A percentile compares a stretch with the other conserved stretches of the same genome.
Conservation (phyloP, 75 land plant species). For the Pinus tabuliformis region DNA sequence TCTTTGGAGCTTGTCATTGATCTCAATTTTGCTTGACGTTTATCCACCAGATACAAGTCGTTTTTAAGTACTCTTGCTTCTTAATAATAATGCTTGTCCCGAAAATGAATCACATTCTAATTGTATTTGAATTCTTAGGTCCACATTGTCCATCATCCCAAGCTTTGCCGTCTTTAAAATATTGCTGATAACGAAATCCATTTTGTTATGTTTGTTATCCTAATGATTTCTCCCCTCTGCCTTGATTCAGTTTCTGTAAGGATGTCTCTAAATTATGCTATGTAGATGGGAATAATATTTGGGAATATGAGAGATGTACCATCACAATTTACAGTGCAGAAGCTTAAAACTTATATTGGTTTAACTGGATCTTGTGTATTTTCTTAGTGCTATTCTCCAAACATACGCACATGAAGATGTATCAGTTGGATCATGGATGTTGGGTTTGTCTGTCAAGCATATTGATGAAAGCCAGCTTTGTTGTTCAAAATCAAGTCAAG, state of each 20-base stretch:
- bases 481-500: constrained; percentile 68
- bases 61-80: neutral
- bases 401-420: constrained; percentile 97
- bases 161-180: neutral
- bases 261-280: neutral
- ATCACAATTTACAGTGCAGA: neutral
- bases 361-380: neutral
- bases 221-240: neutral
- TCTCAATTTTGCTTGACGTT: neutral
- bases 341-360: neutral
- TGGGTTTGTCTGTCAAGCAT: constrained; percentile 83
- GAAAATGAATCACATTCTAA: neutral
- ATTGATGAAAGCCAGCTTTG: constrained; percentile 76
- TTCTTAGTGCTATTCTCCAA: constrained; percentile 59
- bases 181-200: neutral
- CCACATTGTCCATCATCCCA: neutral
- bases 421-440: constrained; percentile 89
- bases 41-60: neutral
- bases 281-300: neutral
- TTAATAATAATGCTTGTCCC: neutral
- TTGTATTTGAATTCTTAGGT: neutral
- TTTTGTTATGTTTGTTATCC: neutral
- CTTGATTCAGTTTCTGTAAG: neutral
- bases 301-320: neutral
- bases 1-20: constrained; percentile 1